Evolutionary conservation across 2,329 filamentous ascomycete species (phyloP), one percentile per base, ranked within the genome.

Genomic region (Eutypella sp.): DNA sequence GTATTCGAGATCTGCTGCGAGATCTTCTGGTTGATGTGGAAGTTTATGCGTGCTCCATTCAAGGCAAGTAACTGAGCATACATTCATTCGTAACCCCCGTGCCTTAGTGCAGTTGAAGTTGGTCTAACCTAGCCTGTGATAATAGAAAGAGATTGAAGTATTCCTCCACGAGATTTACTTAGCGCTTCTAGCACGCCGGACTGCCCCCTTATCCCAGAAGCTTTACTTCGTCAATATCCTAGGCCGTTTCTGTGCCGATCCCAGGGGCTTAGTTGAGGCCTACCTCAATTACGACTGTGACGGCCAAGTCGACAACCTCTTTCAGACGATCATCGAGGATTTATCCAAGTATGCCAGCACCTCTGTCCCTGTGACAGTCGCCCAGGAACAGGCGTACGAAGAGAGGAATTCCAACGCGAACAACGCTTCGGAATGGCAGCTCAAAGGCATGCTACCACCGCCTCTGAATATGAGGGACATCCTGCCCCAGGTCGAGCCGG

Each of bases 231-330:
- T 99, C 65, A 84, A 82, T 49, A 82, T 99, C 22, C 76, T 99
- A 43, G 87, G 89, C 57, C 79, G 92, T 47, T 75, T 99, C 40
- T 91, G 87, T 48, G 83, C 81, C 15, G 93, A 99, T 62, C 89
- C 92, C 2, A 80, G 89, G 54, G 91, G 89, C 0, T 67, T 99
- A 41, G 93, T 99, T 15, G 93, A 99, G 67, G 85, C 91, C 13
- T 99, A 99, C 66, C 79, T 99, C 51, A 99, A 99, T 67, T 99
- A 99, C 62, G 93, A 99, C 64, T 99, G 93, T 68, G 95, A 97
- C 60, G 80, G 92, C 49, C 90, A 89, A 34, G 81, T 97, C 48
- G 92, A 97, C 68, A 99, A 99, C 66, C 93, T 97, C 67, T 99
- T 95, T 65, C 93, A 99, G 67, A 85, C 80, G 18, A 84, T 97